Evolutionary conservation across 331 rosid species (phyloP).

Genomic region (Quercus phellos): DNA sequence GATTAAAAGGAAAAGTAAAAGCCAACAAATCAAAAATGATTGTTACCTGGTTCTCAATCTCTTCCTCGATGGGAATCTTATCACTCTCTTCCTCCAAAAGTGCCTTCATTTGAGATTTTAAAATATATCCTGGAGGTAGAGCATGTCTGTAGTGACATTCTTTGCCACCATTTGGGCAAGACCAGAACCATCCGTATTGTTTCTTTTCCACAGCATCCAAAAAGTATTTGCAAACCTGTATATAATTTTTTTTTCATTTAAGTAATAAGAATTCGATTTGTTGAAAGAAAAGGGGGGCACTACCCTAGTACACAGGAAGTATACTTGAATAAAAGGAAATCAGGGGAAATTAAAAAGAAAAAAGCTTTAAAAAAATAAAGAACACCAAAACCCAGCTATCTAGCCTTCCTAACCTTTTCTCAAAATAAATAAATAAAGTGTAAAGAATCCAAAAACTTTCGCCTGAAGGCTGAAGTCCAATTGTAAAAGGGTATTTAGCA

Average conservation of each 20-base stretch:
- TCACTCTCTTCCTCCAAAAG: slow-evolving; percentile 71
- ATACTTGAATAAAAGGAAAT: no score
- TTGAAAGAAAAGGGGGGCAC: no score
- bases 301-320: no score
- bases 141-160: slow-evolving; percentile 93
- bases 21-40: not conserved
- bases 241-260: not conserved
- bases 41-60: slow-evolving; percentile 83
- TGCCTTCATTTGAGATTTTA: slow-evolving; percentile 93
- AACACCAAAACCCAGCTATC: no score
- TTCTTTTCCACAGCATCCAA: slow-evolving; percentile 96
- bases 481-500: no score
- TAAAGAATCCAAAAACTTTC: no score
- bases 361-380: no score
- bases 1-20: not conserved
- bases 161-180: slow-evolving; percentile 77
- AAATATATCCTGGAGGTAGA: slow-evolving; percentile 80
- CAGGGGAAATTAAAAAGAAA: no score
- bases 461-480: no score
- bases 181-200: slow-evolving; percentile 98
- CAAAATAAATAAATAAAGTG: no score
- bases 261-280: no score
- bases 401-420: no score
- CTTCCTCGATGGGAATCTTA: slow-evolving; percentile 74
- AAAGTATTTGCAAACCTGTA: slow-evolving; percentile 84